Percentiles rank a stretch among this genome's conserved stretches.
phyloP scores from a whole-genome alignment of 495 filamentous ascomycete species.

The Acidiella bohemica region DNA sequence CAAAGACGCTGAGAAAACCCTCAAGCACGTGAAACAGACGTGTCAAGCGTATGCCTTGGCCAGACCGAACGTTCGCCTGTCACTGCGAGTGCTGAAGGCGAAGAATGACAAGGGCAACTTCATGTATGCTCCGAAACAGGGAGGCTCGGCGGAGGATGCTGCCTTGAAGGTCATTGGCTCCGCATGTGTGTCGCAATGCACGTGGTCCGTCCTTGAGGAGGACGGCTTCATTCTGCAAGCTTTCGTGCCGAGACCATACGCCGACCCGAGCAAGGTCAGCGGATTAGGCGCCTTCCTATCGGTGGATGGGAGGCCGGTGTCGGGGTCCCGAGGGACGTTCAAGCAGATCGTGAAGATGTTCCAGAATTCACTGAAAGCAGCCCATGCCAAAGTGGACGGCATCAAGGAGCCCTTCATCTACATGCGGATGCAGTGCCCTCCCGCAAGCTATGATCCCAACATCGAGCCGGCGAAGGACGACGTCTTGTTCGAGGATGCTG shows the following conservation, averaged over 20 bases:
- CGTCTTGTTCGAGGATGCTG: slow-evolving; percentile 58
- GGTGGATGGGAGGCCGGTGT: slow-evolving; percentile 66
- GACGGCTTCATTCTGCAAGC: slow-evolving; percentile 39
- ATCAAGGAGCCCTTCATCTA: slow-evolving; percentile 55
- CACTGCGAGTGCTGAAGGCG: slow-evolving; percentile 51
- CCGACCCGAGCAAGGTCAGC: slow-evolving; percentile 41
- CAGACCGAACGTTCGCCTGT: slow-evolving; percentile 48
- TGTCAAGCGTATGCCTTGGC: slow-evolving; percentile 67
- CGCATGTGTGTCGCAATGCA: slow-evolving; percentile 45
- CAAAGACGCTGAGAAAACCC: slow-evolving; percentile 47
- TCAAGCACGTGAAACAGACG: slow-evolving; percentile 51
- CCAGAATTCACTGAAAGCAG: slow-evolving; percentile 32
- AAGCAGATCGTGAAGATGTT: slow-evolving; percentile 53
- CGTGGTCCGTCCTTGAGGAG: slow-evolving; percentile 26
- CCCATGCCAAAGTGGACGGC: slow-evolving; percentile 10
- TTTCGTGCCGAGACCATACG: slow-evolving; percentile 43
- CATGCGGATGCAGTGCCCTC: slow-evolving; percentile 58
- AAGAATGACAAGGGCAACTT: slow-evolving; percentile 52
- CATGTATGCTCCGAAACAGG: slow-evolving; percentile 52
- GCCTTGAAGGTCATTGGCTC: slow-evolving; percentile 57
- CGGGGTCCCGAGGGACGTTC: slow-evolving; percentile 44
- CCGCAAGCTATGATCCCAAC: slow-evolving; percentile 69
- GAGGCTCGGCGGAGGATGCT: slow-evolving; percentile 46
- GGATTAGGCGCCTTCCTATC: slow-evolving; percentile 53
- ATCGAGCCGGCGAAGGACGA: slow-evolving; percentile 87